These are phyloP conservation scores for Tephrocybe sp. DNA, from an alignment of 768 basidiomycete species.

Conservation along the genomic window DNA sequence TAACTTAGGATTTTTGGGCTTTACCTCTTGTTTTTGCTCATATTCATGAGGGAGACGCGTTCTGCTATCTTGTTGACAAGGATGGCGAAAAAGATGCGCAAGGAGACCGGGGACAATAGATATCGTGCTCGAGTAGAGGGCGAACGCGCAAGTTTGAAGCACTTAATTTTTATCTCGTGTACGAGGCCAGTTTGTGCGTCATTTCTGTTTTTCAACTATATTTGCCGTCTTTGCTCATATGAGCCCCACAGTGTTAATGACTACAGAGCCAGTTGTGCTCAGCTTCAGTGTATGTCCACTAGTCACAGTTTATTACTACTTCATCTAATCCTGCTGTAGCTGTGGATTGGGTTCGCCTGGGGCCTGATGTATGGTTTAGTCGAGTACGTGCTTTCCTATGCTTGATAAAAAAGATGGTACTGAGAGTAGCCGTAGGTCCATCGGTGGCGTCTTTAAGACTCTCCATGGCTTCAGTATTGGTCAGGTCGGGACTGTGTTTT, in stretches of 20 bases:
- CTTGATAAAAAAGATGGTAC: not conserved
- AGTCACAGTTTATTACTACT: conserved; percentile 30
- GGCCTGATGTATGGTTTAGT: conserved; percentile 70
- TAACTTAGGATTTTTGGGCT: conserved; percentile 45
- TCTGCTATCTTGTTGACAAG: conserved; percentile 65
- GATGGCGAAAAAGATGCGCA: conserved; percentile 60
- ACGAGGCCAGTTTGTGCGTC: conserved; percentile 68
- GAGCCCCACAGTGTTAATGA: conserved; percentile 48
- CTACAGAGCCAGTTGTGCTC: conserved; percentile 72
- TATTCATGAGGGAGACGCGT: conserved; percentile 73
- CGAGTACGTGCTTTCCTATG: conserved; percentile 34
- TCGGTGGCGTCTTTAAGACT: conserved; percentile 50
- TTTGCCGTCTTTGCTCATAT: not conserved
- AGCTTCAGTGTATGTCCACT: conserved; percentile 67
- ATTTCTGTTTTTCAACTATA: not conserved
- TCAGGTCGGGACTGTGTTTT: conserved; percentile 57
- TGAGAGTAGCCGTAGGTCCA: conserved; percentile 37
- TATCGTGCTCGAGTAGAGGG: conserved; percentile 66
- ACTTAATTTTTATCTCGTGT: conserved; percentile 66
- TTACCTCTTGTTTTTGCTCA: conserved; percentile 46
- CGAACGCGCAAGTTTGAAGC: conserved; percentile 51
- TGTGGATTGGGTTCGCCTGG: conserved; percentile 78
- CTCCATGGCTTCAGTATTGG: conserved; percentile 62
- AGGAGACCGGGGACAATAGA: conserved; percentile 58
- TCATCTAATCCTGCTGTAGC: conserved; percentile 29